Evolutionary conservation across 2,329 filamentous ascomycete genomes (phyloP), one percentile per base, ranked within the genome.

Genomic region (Corynespora cassiicola): DNA sequence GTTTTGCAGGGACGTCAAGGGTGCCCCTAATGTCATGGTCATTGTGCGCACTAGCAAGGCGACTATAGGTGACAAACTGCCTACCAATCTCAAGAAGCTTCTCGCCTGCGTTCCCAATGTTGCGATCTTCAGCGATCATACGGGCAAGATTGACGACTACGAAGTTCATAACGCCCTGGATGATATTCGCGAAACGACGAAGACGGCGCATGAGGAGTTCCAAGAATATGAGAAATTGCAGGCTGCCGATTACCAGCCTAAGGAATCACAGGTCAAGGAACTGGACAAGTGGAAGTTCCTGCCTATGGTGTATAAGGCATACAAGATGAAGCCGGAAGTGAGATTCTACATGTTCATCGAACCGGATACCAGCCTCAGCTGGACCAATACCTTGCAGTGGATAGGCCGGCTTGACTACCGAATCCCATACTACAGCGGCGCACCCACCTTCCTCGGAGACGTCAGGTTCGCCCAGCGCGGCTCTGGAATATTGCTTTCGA

Each of bases 271-370:
- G 75, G 75, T 44, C 62, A 74, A 7, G 71, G 72, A 38, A 71
- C 72, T 81, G 23, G 78, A 81, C 47, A 81, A 81, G 49, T 81
- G 78, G 78, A 81, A 81, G 55, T 77, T 79, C 46, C 61, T 81
- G 14, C 78, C 78, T 6, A 75, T 80, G 68, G 73, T 77, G 2
- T 75, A 79, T 50, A 72, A 75, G 50, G 71, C 77, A 0, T 67
- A 74, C 26, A 56, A 58, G 15, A 47, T 69, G 44, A 54, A 51
- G 2, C 63, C 64, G 7, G 26, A 46, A 8, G 47, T 48, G 15
- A 50, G 41, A 6, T 68, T 64, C 39, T 62, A 60, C 41, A 36
- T 65, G 27, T 66, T 69, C 52, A 61, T 69, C 25, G 63, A 68
- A 16, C 51, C 61, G 6, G 61, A 68, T 27, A 68, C 66, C 10